phyloP scores from a whole-genome alignment of 139 green algal species.

The Asterochloris erici region DNA sequence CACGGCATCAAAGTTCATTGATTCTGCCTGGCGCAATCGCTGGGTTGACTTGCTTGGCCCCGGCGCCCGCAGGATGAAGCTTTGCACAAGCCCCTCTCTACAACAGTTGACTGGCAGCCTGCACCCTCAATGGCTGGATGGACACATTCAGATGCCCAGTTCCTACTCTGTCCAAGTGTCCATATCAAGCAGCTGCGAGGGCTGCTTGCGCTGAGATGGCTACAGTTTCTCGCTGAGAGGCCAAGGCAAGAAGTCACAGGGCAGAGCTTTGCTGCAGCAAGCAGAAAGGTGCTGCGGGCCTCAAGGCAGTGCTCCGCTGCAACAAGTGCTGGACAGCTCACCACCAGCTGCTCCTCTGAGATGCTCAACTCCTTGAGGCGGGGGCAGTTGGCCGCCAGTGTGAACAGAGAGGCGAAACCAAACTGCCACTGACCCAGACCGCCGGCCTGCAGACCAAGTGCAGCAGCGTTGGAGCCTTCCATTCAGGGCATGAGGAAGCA shows the following conservation, averaged over 20 bases:
- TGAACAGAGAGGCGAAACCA: constrained; percentile 32
- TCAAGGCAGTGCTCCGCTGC: neutral
- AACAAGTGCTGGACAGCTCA: neutral
- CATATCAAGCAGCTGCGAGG: neutral
- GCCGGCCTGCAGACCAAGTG: constrained; percentile 1
- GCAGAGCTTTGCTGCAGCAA: neutral
- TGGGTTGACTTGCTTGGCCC: neutral
- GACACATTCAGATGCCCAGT: too few species aligned
- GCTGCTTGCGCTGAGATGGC: neutral
- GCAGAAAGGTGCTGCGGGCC: neutral
- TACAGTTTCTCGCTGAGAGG: neutral
- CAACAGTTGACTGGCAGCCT: neutral
- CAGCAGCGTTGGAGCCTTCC: neutral
- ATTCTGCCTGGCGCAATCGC: neutral
- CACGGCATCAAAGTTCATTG: neutral
- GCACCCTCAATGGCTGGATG: too few species aligned
- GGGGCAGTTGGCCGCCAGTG: constrained; percentile 34
- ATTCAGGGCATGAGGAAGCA: neutral
- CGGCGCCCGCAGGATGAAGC: too few species aligned
- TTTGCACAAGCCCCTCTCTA: neutral
- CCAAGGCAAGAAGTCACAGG: neutral
- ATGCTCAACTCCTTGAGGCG: constrained; percentile 21
- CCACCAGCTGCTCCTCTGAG: constrained; percentile 22
- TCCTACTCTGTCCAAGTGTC: neutral
- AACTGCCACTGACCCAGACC: constrained; percentile 14